These are phyloP conservation scores for Theobroma cacao DNA, from an alignment of 345 rosid species.

Conservation along the genomic window DNA sequence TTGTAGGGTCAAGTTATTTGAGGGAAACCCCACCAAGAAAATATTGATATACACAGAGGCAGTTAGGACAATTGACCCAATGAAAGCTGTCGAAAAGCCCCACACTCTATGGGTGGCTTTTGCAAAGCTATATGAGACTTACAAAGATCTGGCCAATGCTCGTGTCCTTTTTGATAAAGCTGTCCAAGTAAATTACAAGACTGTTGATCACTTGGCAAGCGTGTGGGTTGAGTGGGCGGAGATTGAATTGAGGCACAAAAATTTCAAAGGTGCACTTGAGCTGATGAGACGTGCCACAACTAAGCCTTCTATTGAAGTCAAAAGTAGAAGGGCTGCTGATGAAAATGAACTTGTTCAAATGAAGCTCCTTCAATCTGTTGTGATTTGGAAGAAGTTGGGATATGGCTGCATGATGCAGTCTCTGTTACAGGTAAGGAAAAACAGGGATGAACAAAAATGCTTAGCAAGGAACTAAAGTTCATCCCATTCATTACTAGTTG, in stretches of 20 bases:
- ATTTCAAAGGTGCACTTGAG: constrained; percentile 83
- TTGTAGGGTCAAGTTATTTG: constrained; percentile 86
- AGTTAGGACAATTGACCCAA: constrained; percentile 90
- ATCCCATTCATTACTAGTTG: too few species aligned
- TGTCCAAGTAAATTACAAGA: constrained; percentile 88
- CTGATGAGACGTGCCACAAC: constrained; percentile 94
- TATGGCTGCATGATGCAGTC: too few species aligned
- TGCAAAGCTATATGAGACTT: constrained; percentile 79
- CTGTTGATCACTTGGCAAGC: constrained; percentile 88
- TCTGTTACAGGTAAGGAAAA: too few species aligned
- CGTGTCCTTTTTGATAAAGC: constrained; percentile 97
- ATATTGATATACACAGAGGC: constrained; percentile 93
- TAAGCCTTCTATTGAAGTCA: constrained; percentile 93
- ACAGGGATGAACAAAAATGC: too few species aligned
- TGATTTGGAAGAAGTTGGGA: too few species aligned
- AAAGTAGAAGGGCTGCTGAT: constrained; percentile 89
- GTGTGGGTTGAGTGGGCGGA: constrained; percentile 99
- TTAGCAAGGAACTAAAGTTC: too few species aligned
- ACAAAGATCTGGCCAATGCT: constrained; percentile 76
- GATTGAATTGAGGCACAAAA: constrained; percentile 87
- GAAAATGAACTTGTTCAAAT: constrained; percentile 95
- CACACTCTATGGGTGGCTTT: constrained; percentile 94
- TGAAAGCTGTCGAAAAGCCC: constrained; percentile 98
- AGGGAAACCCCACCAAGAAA: constrained; percentile 85
- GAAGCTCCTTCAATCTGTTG: constrained; percentile 81